These are phyloP conservation scores for Citrus unshiu DNA, from an alignment of 345 rosid species.

Conservation along the genomic window DNA sequence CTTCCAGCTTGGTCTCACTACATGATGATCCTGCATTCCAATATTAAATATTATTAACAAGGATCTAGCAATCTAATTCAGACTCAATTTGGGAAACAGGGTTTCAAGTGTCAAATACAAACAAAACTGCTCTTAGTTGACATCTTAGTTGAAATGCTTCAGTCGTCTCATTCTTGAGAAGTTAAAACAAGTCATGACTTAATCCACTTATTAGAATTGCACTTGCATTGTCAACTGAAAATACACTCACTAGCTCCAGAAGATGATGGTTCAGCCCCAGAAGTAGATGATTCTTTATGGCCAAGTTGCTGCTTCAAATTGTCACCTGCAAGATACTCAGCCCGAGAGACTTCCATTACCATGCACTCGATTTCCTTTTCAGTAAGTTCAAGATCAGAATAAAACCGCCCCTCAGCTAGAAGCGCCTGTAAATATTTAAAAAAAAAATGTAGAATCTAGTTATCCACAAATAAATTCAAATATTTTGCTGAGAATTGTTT, in stretches of 20 bases:
- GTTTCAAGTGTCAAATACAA: neutral
- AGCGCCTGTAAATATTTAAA: conserved; percentile 61
- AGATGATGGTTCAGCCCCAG: conserved; percentile 90
- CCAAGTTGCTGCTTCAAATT: conserved; percentile 59
- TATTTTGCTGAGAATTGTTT: neutral
- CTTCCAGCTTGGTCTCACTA: conserved; percentile 44
- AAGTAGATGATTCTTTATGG: conserved; percentile 68
- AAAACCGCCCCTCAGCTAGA: conserved; percentile 80
- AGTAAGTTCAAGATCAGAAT: conserved; percentile 95
- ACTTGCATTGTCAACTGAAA: neutral
- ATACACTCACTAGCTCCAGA: conserved; percentile 84
- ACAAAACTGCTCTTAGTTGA: neutral
- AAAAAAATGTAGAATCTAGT: neutral
- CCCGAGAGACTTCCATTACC: conserved; percentile 98
- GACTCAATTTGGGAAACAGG: neutral
- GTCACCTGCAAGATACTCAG: conserved; percentile 77
- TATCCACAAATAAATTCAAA: neutral
- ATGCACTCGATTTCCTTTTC: conserved; percentile 91
- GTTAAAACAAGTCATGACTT: neutral
- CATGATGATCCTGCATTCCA: conserved; percentile 61
- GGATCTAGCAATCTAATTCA: neutral
- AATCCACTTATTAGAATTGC: neutral
- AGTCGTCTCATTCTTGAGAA: neutral
- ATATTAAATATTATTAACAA: neutral
- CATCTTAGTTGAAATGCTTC: neutral